Base-by-base conservation (phyloP, 2,329 filamentous ascomycete species). In the Cephalotrichum gorgonifer region DNA sequence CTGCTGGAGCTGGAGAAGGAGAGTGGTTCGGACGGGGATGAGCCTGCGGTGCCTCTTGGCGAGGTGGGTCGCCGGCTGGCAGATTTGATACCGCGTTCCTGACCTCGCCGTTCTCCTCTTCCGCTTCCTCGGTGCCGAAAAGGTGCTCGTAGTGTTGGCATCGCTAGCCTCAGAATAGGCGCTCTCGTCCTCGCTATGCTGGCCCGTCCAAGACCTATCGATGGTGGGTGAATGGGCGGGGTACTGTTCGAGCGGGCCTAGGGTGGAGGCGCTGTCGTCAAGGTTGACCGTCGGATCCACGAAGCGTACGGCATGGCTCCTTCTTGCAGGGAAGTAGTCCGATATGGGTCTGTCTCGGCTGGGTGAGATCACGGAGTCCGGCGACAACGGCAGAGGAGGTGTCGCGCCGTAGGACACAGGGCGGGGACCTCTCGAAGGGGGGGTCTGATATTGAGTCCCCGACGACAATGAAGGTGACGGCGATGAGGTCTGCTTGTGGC, bases 1-100 rank as follows among this genome's bases (percentile, higher is more conserved):
- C 50, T 78, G 74, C 58, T 89, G 86, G 15, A 90, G 68, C 62
- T 91, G 86, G 6, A 90, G 72, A 6, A 88, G 67, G 17, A 88
- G 67, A 47, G 79, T 79, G 11, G 85, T 84, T 15, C 84, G 78
- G 27, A 85, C 71, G 56, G 83, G 78, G 14, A 85, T 71, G 31
- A 88, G 69, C 53, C 83, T 74, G 23, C 85, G 73, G 59, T 84
- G 85, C 58, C 81, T 75, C 58, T 72, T 69, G 54, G 75, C 66
- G 52, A 78, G 60, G 57, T 74, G 69, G 53, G 84, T 71, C 51
- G 83, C 72, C 0, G 86, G 84, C 54, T 85, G 83, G 41, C 83
- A 85, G 38, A 89, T 71, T 48, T 79, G 72, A 61, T 78, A 88
- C 6, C 72, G 74, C 2, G 81, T 86, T 59, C 77, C 81, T 47